Percentiles rank a stretch among this genome's conserved stretches.
These are phyloP conservation scores for Aechmea fasciata DNA, from an alignment of 176 grass and related monocot genomes.

Conservation along the genomic window DNA sequence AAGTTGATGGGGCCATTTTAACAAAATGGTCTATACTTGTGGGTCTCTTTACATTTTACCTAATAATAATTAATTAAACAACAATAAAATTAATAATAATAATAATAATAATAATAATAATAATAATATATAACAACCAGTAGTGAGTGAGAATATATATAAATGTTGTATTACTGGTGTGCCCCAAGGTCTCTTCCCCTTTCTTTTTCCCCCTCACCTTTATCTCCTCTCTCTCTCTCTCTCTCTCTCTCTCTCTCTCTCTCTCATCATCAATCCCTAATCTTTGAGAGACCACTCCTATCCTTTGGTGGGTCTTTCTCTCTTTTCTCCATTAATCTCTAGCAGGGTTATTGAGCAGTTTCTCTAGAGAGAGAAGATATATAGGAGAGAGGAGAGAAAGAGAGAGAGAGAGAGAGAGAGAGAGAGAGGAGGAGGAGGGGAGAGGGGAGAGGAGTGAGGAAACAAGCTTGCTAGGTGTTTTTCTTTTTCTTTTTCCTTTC, in stretches of 20 bases:
- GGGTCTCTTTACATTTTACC: background rate
- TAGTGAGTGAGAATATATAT: conserved; percentile 16
- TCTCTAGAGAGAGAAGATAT: background rate
- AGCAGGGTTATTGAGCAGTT: background rate
- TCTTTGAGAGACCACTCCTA: conserved; percentile 21
- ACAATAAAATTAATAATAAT: background rate
- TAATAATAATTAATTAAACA: background rate
- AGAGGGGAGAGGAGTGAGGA: conserved; percentile 12
- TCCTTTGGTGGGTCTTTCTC: conserved; percentile 10
- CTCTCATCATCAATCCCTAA: conserved; percentile 31
- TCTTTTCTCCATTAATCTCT: background rate
- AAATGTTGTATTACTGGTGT: conserved; percentile 25
- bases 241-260: conserved; percentile 19
- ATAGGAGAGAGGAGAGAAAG: background rate
- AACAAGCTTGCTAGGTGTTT: too few species aligned
- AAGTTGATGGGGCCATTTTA: too few species aligned
- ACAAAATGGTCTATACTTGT: too few species aligned
- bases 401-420: background rate
- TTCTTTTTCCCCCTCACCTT: conserved; percentile 27
- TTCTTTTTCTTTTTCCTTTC: too few species aligned
- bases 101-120: background rate
- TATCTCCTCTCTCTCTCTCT: conserved; percentile 28
- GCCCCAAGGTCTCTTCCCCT: conserved; percentile 5
- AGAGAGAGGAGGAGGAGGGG: conserved; percentile 1
- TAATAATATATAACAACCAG: background rate